Evolutionary conservation across 1,284 basidiomycete genomes (phyloP).

Genomic region (Heterobasidion occidentale): DNA sequence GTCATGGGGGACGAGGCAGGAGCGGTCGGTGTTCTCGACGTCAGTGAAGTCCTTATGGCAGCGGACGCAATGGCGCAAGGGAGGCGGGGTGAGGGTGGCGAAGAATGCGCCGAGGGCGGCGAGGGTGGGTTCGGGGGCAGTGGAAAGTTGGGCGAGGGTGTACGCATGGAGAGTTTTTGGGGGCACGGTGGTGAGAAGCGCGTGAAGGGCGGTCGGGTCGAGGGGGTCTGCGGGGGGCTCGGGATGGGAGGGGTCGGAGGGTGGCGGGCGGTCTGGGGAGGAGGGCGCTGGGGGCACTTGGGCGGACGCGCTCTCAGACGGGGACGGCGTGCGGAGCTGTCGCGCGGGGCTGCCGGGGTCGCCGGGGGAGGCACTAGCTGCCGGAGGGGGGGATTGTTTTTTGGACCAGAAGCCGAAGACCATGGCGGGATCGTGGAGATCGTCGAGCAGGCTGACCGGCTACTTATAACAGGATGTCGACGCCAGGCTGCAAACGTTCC

Average conservation of each 20-base stretch:
- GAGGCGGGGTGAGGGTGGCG: constrained; percentile 50
- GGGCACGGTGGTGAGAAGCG: constrained; percentile 52
- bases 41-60: constrained; percentile 50
- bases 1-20: constrained; percentile 42
- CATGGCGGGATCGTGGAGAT: too few species aligned
- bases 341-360: background rate
- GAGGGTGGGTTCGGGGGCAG: constrained; percentile 20
- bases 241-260: constrained; percentile 1
- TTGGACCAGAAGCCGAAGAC: too few species aligned
- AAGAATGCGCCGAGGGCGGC: constrained; percentile 47
- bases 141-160: constrained; percentile 35
- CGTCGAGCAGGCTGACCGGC: too few species aligned
- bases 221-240: constrained; percentile 10
- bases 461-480: too few species aligned
- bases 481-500: too few species aligned
- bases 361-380: too few species aligned
- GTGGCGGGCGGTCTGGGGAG: background rate
- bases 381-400: too few species aligned
- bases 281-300: background rate
- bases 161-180: constrained; percentile 59
- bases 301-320: constrained; percentile 10
- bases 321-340: constrained; percentile 16
- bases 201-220: constrained; percentile 34
- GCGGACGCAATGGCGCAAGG: constrained; percentile 59
- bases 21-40: constrained; percentile 27